Base-by-base conservation (phyloP, 257 asterid genomes). In the Primulina tabacum region DNA sequence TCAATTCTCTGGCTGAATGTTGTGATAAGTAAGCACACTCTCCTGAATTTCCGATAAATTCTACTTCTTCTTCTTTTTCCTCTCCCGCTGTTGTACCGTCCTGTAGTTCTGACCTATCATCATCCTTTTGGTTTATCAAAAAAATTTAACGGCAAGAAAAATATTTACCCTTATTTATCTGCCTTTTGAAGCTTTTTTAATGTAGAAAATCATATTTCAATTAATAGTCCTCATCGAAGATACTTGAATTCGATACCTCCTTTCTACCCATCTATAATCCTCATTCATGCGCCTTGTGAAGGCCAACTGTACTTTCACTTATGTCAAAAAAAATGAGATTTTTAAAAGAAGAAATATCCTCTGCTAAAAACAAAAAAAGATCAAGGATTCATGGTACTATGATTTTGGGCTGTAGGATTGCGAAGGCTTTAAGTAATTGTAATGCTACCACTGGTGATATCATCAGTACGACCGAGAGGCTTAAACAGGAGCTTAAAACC, bases 361-460 rank as follows among this genome's bases (percentile, higher is more conserved):
- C 6, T 43, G 18, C 53, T 14, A 4, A 43, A 43, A 43, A 8
- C 14, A 32, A 32, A 43, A 43, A 43, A 14, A 14, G 21, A 50
- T 50, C 57, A 24, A 0, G 26, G 26, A 24, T 24, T 24, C 26
- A 16, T 5, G 57, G 21, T 50, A 50, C 17, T 62, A 37, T 58
- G 64, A 24, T 64, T 71, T 73, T 67, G 62, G 62, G 24, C 34
- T 77, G 72, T 82, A 93, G 99, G 86, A 93, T 93, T 70, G 96
- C 95, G 37, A 80, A 81, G 84, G 96, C 97, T 66, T 85, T 93
- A 71, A 81, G 79, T 85, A 89, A 86, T 71, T 93, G 97, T 77
- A 90, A 92, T 83, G 85, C 96, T 62, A 85, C 95, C 70, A 93
- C 99, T n/a, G 96, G 97, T 55, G 97, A 93, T 81, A 90, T 93